Base-by-base conservation (phyloP, 202 grass and related monocot species). In the Setaria italica region DNA sequence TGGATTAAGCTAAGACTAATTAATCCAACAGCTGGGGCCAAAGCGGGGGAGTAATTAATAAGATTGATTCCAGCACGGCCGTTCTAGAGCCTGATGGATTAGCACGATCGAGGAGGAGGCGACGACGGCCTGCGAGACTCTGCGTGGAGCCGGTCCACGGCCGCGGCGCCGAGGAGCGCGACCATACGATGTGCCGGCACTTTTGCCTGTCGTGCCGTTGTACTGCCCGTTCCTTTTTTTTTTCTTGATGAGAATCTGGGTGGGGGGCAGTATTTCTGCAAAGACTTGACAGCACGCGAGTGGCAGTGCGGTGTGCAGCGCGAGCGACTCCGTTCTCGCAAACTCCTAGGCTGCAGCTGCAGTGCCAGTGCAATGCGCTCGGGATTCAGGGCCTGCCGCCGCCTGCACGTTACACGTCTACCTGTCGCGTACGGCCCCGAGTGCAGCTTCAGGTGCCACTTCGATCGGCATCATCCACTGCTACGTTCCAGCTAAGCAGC, bases 131-230 rank as follows among this genome's bases (percentile, higher is more conserved):
- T 37, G 35, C 35, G 35, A 37, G 35, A 37, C 35, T 4, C 5
- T 5, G 47, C 29, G 62, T 82, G 25, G 47, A 78, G 57, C 57
- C 56, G 79, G 79, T 59, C 66, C 73, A 86, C 32, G 49, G 79
- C 49, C 32, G 32, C 49, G 13, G 1, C 62, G 37, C 21, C 80
- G 80, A 82, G 80, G 50, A 15, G n/a, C n/a, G 45, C 48, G 45
- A 45, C 74, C 35, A 20, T 19, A 20, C 72, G 72, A 55, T 39
- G 50, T 54, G 71, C 29, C 30, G 19, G 50, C 72, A 56, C 72
- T 56, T 63, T 55, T 75, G 50, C 9, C 15, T 74, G 49, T 54
- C 48, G 47, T 53, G 46, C 42, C n/a, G 67, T 14, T 1, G 48
- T 41, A 41, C 34, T 14, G 25, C 25, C 25, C 0, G 30, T 15